Evolutionary conservation across 2,329 filamentous ascomycete species (phyloP), one percentile per base, ranked within the genome.

Genomic region (Lachnellula cervina): DNA sequence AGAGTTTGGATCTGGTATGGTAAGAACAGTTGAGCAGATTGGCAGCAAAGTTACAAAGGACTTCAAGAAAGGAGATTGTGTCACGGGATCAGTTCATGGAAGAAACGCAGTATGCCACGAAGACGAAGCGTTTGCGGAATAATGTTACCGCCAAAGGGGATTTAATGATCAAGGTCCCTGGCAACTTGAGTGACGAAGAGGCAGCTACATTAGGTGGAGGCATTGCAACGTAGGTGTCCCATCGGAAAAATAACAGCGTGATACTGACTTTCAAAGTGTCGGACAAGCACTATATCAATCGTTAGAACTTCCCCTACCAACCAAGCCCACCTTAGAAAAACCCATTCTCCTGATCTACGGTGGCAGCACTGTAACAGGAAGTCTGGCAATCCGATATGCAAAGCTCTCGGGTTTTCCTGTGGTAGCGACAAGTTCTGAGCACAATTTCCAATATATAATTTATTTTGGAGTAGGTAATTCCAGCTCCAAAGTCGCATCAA

Each of bases 331-430:
- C 32, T 67, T 69, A n/a, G 68, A 72, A 9, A 65, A 71, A 40
- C 64, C 71, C 43, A 69, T 74, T 0, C 62, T 80, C 17, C 63
- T 80, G 13, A 75, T 81, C 52, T 80, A 80, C 58, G 78, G 77
- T 46, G 78, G 73, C 8, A 76, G 74, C 40, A 79, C 76, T 2
- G 77, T 77, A 17, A 80, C 77, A 0, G 78, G 78, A 2, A 71
- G 72, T 1, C 68, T 79, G 3, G 77, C 77, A 6, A 72, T 80
- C 28, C 78, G 80, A 60, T 78, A 69, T 56, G 77, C 75, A 7
- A 75, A 76, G 55, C 68, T 78, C 58, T 68, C 66, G 9, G 68
- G 68, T 19, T 46, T 62, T 4, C 55, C 54, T 40, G 76, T 80
- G 43, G 66, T 77, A 47, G 71, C 75, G 6, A 78, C 76, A 16